phyloP scores from a whole-genome alignment of 495 filamentous ascomycete species.

The Penicillium arizonense region DNA sequence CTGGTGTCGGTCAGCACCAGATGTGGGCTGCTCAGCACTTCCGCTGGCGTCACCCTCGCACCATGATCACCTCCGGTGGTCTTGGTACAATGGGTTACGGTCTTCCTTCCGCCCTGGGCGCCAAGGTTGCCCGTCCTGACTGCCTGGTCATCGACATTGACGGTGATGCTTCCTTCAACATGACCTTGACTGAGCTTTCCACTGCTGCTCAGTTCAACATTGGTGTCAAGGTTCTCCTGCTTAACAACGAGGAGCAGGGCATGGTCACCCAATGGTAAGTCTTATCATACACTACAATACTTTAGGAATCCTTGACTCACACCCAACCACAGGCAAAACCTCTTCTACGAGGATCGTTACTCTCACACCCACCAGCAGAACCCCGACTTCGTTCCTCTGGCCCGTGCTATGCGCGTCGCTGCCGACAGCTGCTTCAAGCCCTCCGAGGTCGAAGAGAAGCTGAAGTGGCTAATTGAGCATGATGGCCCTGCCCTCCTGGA shows the following conservation, averaged over 20 bases:
- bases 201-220: slow-evolving; percentile 92
- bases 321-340: slow-evolving; percentile 58
- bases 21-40: slow-evolving; percentile 98
- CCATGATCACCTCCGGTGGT: slow-evolving; percentile 90
- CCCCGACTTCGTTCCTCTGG: slow-evolving; percentile 82
- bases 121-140: slow-evolving; percentile 87
- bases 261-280: slow-evolving; percentile 87
- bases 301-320: neutral
- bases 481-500: slow-evolving; percentile 75
- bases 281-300: neutral
- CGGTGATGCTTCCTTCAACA: slow-evolving; percentile 92
- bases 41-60: slow-evolving; percentile 84
- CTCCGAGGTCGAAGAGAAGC: slow-evolving; percentile 68
- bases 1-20: slow-evolving; percentile 95
- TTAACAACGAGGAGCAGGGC: slow-evolving; percentile 93
- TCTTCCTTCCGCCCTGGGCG: slow-evolving; percentile 88
- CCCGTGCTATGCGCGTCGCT: slow-evolving; percentile 79
- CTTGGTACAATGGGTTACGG: slow-evolving; percentile 96
- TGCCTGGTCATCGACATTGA: slow-evolving; percentile 90
- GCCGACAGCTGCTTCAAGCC: slow-evolving; percentile 62
- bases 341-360: slow-evolving; percentile 92
- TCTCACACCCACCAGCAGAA: slow-evolving; percentile 91
- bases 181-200: slow-evolving; percentile 90
- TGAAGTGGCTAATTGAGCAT: slow-evolving; percentile 85
- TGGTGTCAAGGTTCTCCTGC: slow-evolving; percentile 84